Evolutionary conservation across 176 grass and related monocot genomes (phyloP).

Genomic region (Neostapfia colusana): DNA sequence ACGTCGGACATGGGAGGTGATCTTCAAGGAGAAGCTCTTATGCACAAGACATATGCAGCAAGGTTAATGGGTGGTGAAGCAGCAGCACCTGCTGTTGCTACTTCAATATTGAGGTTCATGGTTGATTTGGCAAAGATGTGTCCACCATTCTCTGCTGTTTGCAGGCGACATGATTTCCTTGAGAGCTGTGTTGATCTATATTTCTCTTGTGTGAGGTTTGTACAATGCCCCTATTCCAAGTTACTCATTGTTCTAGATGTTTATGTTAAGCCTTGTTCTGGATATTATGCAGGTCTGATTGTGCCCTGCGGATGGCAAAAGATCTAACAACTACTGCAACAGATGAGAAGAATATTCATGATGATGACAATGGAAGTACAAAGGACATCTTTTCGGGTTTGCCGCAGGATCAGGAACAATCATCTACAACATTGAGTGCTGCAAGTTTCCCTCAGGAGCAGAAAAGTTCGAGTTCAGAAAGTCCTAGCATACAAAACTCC

Average conservation of each 20-base stretch:
- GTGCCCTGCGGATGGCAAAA: conserved; percentile 88
- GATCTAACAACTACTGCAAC: conserved; percentile 64
- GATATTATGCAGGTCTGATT: conserved; percentile 78
- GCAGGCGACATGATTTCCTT: conserved; percentile 85
- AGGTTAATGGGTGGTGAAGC: conserved; percentile 97
- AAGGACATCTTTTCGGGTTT: conserved; percentile 80
- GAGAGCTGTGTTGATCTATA: conserved; percentile 96
- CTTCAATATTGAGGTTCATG: conserved; percentile 94
- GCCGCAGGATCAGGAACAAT: conserved; percentile 74
- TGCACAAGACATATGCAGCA: conserved; percentile 99
- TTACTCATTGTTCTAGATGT: conserved; percentile 31
- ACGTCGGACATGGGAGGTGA: conserved; percentile 70
- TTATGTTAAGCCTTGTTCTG: conserved; percentile 38
- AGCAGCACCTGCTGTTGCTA: conserved; percentile 81
- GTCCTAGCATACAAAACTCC: conserved; percentile 47
- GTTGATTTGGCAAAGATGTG: conserved; percentile 97
- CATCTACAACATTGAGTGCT: conserved; percentile 70
- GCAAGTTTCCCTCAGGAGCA: conserved; percentile 80
- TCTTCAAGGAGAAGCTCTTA: conserved; percentile 95
- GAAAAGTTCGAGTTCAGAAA: conserved; percentile 88
- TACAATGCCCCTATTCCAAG: conserved; percentile 29
- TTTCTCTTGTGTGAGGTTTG: conserved; percentile 96
- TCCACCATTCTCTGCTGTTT: conserved; percentile 75
- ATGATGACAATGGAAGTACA: conserved; percentile 69
- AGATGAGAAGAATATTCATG: conserved; percentile 67